Conservation (phyloP, 345 rosid genomes). For the Gossypium mustelinum region DNA sequence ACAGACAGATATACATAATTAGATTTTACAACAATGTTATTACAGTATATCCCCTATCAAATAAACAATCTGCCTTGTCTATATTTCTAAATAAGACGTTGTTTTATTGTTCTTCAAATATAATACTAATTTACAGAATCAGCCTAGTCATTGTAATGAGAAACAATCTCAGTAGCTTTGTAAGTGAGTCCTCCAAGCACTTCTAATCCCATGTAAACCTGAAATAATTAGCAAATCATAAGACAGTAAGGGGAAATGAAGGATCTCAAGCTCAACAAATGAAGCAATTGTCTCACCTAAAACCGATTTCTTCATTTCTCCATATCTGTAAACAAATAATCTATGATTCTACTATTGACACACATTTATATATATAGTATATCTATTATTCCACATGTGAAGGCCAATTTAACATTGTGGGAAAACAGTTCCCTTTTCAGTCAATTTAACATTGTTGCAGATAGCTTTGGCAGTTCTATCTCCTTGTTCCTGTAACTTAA, state of each 20-base stretch:
- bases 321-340: slow-evolving; percentile 10
- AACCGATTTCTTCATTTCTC: not conserved
- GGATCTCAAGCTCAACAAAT: not conserved
- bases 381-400: not conserved
- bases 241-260: not conserved
- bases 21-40: not conserved
- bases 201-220: not conserved
- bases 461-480: slow-evolving; percentile 30
- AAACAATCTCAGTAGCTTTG: slow-evolving; percentile 7
- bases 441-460: slow-evolving; percentile 47
- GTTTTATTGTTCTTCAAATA: not conserved
- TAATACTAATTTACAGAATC: not conserved
- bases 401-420: slow-evolving; percentile 9
- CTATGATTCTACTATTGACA: not conserved
- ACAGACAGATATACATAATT: not conserved
- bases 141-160: not conserved
- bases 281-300: not conserved
- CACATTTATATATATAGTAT: not conserved
- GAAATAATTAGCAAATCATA: not conserved
- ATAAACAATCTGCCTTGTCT: not conserved
- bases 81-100: not conserved
- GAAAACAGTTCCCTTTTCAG: slow-evolving; percentile 42
- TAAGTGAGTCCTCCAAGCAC: not conserved
- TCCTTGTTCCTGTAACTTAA: slow-evolving; percentile 34
- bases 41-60: not conserved